Evolutionary conservation across 164 flowering plant genomes (phyloP).

Genomic region (Taxillus chinensis): DNA sequence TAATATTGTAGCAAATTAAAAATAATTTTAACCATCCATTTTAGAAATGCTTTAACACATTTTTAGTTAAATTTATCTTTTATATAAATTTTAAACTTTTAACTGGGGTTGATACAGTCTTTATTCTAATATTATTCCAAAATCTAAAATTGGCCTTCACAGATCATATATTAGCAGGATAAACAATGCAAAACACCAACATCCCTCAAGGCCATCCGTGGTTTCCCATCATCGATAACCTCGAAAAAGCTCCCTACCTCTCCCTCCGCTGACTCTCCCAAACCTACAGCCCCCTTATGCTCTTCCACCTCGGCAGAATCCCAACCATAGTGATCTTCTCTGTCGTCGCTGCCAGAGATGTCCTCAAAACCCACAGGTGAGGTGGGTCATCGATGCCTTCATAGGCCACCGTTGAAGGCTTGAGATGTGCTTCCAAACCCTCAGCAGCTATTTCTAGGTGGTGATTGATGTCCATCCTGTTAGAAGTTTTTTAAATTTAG

Average conservation of each 20-base stretch:
- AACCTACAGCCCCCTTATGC: neutral
- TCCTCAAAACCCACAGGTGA: neutral
- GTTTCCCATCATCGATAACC: neutral
- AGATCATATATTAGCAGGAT: neutral
- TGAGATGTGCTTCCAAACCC: neutral
- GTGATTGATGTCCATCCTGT: constrained; percentile 8
- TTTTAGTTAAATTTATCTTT: too few species aligned
- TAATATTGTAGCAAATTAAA: too few species aligned
- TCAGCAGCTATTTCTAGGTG: constrained; percentile 1
- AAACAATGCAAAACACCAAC: too few species aligned
- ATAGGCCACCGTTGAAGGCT: neutral
- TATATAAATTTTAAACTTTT: too few species aligned
- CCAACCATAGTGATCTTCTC: neutral
- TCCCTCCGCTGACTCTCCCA: neutral
- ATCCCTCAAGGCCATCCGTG: neutral
- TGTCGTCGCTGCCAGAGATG: neutral
- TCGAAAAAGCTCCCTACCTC: neutral
- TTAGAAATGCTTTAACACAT: too few species aligned
- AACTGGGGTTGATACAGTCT: too few species aligned
- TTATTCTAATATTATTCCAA: too few species aligned
- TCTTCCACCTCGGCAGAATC: neutral
- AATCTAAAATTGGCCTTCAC: too few species aligned
- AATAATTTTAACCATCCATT: too few species aligned
- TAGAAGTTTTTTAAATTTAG: too few species aligned
- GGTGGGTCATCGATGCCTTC: constrained; percentile 6